Percentiles rank a stretch among this genome's conserved stretches.
phyloP scores from a whole-genome alignment of 495 filamentous ascomycete species.

The Hamigera avellanea region DNA sequence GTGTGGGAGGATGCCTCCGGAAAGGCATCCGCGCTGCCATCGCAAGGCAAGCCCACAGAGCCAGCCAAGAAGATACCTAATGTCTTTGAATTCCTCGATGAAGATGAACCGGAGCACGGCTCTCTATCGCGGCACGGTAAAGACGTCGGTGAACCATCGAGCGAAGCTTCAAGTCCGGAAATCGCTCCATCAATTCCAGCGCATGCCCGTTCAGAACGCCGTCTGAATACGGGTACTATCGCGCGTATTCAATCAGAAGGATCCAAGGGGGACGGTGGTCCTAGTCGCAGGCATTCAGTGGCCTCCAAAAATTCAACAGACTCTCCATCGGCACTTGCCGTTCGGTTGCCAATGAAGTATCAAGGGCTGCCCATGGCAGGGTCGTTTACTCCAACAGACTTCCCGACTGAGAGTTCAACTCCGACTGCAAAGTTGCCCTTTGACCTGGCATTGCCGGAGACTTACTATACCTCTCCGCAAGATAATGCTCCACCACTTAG shows the following conservation, averaged over 20 bases:
- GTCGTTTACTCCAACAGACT: constrained; percentile 6
- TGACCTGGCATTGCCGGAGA: constrained; percentile 15
- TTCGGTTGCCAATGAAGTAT: constrained; percentile 9
- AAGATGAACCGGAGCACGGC: constrained; percentile 12
- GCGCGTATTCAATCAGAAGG: too few species aligned
- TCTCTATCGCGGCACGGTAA: constrained; percentile 12
- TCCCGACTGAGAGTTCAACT: constrained; percentile 7
- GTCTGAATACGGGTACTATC: too few species aligned
- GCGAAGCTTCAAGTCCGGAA: not conserved
- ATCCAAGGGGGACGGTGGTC: constrained; percentile 1
- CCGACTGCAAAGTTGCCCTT: constrained; percentile 8
- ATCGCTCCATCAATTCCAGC: constrained; percentile 10
- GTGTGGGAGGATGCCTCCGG: not conserved
- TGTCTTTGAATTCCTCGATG: constrained; percentile 33
- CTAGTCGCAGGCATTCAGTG: constrained; percentile 12
- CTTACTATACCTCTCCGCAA: constrained; percentile 15
- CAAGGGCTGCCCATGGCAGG: constrained; percentile 12
- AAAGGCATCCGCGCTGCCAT: not conserved
- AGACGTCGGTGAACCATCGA: constrained; percentile 9
- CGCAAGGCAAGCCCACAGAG: constrained; percentile 7
- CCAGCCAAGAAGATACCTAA: constrained; percentile 18
- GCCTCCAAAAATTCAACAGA: constrained; percentile 14
- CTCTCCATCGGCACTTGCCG: constrained; percentile 11
- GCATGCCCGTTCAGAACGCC: constrained; percentile 4
- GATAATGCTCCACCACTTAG: constrained; percentile 13